Evolutionary conservation across 2,329 filamentous ascomycete genomes (phyloP).

Genomic region (Calonectria montana): DNA sequence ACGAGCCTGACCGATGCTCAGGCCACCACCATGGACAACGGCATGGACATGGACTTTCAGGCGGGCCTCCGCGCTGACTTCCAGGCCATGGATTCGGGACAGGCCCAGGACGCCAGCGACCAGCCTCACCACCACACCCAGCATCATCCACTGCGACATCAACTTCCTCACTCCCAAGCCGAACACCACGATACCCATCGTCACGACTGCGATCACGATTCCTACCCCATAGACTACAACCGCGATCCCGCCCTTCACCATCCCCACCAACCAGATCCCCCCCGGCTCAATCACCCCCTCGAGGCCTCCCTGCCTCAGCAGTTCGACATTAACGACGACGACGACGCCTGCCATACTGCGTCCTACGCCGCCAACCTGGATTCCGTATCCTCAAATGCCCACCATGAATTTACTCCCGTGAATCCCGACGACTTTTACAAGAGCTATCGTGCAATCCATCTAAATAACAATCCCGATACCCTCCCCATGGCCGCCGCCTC

Average conservation of each 20-base stretch:
- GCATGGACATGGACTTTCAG: slow-evolving; percentile 48
- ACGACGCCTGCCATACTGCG: slow-evolving; percentile 36
- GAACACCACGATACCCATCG: slow-evolving; percentile 44
- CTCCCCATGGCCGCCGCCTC: slow-evolving; percentile 52
- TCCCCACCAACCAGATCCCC: slow-evolving; percentile 15
- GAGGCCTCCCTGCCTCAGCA: slow-evolving; percentile 37
- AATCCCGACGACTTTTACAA: slow-evolving; percentile 69
- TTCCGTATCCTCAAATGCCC: slow-evolving; percentile 37
- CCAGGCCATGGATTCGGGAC: slow-evolving; percentile 38
- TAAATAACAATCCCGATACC: slow-evolving; percentile 49
- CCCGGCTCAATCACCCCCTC: slow-evolving; percentile 27
- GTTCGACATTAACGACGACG: slow-evolving; percentile 31
- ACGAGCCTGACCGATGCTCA: slow-evolving; percentile 58
- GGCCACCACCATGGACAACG: slow-evolving; percentile 61
- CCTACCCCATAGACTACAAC: slow-evolving; percentile 28
- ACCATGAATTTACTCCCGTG: slow-evolving; percentile 55
- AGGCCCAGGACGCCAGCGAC: slow-evolving; percentile 34
- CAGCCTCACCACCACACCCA: slow-evolving; percentile 37
- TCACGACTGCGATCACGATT: slow-evolving; percentile 33
- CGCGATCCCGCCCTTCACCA: slow-evolving; percentile 25
- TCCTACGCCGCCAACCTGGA: slow-evolving; percentile 37
- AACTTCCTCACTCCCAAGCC: slow-evolving; percentile 42
- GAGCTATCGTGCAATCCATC: slow-evolving; percentile 56
- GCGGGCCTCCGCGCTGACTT: slow-evolving; percentile 33
- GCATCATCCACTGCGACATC: slow-evolving; percentile 46